Conservation (phyloP, 2,329 filamentous ascomycete genomes). For the Blastomyces parvus region DNA sequence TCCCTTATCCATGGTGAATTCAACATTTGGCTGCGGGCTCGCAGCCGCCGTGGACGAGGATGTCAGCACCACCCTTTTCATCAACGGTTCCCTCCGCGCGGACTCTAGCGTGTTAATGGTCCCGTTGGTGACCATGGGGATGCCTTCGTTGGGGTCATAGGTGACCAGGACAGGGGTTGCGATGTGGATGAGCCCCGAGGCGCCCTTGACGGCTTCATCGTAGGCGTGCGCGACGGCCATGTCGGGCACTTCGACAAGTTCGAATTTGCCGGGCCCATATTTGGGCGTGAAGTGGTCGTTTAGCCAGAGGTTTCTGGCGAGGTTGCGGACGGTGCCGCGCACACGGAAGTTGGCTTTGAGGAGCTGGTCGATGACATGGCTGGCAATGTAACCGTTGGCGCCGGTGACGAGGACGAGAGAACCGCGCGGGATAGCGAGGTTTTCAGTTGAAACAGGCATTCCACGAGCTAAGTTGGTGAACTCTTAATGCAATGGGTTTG, state of each 20-base stretch:
- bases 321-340: conserved; percentile 38
- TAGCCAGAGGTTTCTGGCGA: conserved; percentile 1
- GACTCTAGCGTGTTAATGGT: not conserved
- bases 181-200: conserved; percentile 6
- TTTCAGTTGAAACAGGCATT: not conserved
- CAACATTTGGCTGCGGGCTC: conserved; percentile 27
- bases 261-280: conserved; percentile 3
- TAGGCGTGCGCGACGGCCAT: conserved; percentile 7
- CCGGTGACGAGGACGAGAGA: conserved; percentile 40
- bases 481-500: not conserved
- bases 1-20: conserved; percentile 26
- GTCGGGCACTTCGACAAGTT: conserved; percentile 7
- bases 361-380: conserved; percentile 35
- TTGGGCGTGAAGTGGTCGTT: not conserved
- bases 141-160: conserved; percentile 6
- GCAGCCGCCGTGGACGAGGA: conserved; percentile 32
- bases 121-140: conserved; percentile 3
- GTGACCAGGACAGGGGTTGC: conserved; percentile 3
- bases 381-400: conserved; percentile 39
- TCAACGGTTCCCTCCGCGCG: not conserved
- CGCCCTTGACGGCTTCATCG: conserved; percentile 7
- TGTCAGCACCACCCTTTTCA: conserved; percentile 39
- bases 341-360: conserved; percentile 36
- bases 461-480: not conserved
- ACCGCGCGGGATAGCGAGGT: conserved; percentile 20